Conservation (phyloP, 164 flowering plant genomes). For the Chloranthus sessilifolius region DNA sequence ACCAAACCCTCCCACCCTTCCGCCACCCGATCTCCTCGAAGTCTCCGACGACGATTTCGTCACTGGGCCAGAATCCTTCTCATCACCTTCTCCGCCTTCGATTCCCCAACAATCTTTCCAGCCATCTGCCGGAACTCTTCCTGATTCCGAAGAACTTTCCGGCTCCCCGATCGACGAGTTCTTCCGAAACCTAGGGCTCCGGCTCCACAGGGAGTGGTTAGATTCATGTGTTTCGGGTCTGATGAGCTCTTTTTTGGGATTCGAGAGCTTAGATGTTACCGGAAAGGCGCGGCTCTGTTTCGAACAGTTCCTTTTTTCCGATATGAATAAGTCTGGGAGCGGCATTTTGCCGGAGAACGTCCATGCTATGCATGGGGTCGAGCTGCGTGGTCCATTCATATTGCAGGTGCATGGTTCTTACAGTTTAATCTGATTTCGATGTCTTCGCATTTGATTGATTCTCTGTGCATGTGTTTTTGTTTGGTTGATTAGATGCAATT, state of each 20-base stretch:
- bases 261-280: conserved; percentile 31
- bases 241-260: conserved; percentile 33
- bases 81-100: too few species aligned
- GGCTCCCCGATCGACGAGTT: conserved; percentile 31
- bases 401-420: conserved; percentile 56
- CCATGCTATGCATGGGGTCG: conserved; percentile 56
- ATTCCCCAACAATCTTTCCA: too few species aligned
- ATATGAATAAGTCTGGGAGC: conserved; percentile 64
- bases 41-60: conserved; percentile 57
- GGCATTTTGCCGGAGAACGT: conserved; percentile 72
- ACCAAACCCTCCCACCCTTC: conserved; percentile 4
- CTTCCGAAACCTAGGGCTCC: conserved; percentile 45
- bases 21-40: conserved; percentile 12
- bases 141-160: conserved; percentile 1
- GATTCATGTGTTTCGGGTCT: conserved; percentile 47
- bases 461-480: not conserved
- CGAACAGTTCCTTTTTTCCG: conserved; percentile 60
- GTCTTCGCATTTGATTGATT: not conserved
- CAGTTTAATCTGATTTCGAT: not conserved
- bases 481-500: not conserved
- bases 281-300: conserved; percentile 69
- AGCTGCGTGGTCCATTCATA: conserved; percentile 78
- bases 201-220: conserved; percentile 60
- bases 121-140: conserved; percentile 16
- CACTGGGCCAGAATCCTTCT: conserved; percentile 38